Evolutionary conservation across 2,329 filamentous ascomycete genomes (phyloP), one percentile per base, ranked within the genome.

Genomic region (Nothophaeocryptopus gaeumannii): DNA sequence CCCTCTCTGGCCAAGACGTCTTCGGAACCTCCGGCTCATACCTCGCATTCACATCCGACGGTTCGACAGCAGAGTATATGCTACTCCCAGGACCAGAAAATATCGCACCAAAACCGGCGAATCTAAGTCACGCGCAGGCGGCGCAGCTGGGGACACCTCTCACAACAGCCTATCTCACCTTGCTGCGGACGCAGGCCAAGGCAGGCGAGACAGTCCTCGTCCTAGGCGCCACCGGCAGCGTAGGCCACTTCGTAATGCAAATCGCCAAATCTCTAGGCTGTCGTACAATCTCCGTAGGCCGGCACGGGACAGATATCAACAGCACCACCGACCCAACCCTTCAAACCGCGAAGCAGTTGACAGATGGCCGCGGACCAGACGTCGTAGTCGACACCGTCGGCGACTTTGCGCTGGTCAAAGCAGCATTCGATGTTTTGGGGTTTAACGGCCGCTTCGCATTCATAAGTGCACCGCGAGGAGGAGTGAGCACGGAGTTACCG

Each of bases 381-480:
- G 47, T 60, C 9, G 61, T 63, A 9, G 50, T 68, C 29, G 64
- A 67, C 33, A 63, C 66, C 0, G 58, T 66, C 5, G 66, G 66
- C 8, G 55, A 66, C 37, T 38, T 63, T 14, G 35, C 30, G 0
- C 48, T 68, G 41, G 65, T 64, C 50, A 44, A 50, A 13, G 58
- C 54, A 10, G 58, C 56, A 11, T 43, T 67, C 15, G 53, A 62
- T 10, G 46, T 58, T 10, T 54, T 67, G 12, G 60, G 54, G 8
- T 16, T 47, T 7, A 46, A 56, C 31, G 65, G 65, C 2, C 51
- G 65, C 10, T 61, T 64, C 39, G 47, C 47, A 8, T 63, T 58
- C 45, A 65, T 66, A 44, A 50, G 64, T 3, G 63, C 59, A 5
- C 61, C 63, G 20, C 14, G 49, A 11, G 35, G 39, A 32, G 44